Conservation (phyloP, 73 alveolate species). For the Paraurostyla sp. region DNA sequence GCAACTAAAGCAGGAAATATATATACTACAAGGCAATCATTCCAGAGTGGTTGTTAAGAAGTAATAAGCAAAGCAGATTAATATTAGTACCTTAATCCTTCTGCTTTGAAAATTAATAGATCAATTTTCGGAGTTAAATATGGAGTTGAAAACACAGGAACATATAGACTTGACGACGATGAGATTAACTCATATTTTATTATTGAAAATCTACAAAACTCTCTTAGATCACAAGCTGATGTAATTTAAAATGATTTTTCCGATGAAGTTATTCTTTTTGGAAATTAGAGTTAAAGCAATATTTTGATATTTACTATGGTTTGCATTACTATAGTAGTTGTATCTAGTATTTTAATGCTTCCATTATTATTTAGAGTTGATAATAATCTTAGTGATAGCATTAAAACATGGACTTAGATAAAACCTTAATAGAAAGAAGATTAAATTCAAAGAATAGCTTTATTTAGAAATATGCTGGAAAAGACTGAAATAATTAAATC, state of each 20-base stretch:
- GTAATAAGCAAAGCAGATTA: conserved; percentile 12
- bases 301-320: conserved; percentile 25
- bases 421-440: conserved; percentile 4
- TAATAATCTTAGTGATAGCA: conserved; percentile 1
- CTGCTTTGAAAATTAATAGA: conserved; percentile 14
- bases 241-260: not conserved
- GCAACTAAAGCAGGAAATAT: not conserved
- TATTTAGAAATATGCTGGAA: conserved; percentile 1
- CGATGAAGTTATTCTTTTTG: not conserved
- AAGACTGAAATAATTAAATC: not conserved
- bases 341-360: not conserved
- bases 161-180: not conserved
- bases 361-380: conserved; percentile 21
- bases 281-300: not conserved
- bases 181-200: conserved; percentile 4
- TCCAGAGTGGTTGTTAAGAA: conserved; percentile 41
- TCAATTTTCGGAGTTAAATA: conserved; percentile 5
- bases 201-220: not conserved
- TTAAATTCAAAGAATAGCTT: not conserved
- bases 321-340: not conserved
- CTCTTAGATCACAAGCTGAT: not conserved
- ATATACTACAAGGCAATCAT: not conserved
- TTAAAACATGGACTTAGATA: conserved; percentile 31
- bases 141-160: not conserved
- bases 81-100: not conserved